Percentiles rank a stretch among this genome's conserved stretches.
These are phyloP conservation scores for Daldinia sp. DNA, from an alignment of 2,329 filamentous ascomycete genomes.

Conservation along the genomic window DNA sequence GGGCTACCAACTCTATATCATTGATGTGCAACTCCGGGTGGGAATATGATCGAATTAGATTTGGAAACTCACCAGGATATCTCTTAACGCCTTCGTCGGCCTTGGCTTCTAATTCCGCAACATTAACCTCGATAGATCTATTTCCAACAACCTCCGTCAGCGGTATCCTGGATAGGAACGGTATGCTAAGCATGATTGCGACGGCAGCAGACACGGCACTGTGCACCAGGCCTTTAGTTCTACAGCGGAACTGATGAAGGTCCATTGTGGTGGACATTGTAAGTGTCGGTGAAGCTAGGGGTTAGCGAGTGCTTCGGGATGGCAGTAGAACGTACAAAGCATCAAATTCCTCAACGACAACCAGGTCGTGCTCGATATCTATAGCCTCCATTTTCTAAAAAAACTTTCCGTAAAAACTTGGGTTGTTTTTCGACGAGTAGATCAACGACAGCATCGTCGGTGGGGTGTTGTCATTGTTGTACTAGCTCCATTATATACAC, in stretches of 20 bases:
- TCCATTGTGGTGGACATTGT: slow-evolving; percentile 27
- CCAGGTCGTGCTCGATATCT: slow-evolving; percentile 56
- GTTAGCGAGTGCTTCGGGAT: slow-evolving; percentile 21
- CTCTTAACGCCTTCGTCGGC: slow-evolving; percentile 45
- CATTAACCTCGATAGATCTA: slow-evolving; percentile 58
- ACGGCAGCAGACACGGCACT: slow-evolving; percentile 37
- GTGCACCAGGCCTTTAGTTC: slow-evolving; percentile 28
- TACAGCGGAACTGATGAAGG: slow-evolving; percentile 29
- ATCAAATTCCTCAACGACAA: slow-evolving; percentile 66
- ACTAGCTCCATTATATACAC: slow-evolving; percentile 18
- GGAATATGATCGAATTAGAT: slow-evolving; percentile 10
- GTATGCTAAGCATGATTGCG: slow-evolving; percentile 30
- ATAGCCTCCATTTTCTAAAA: slow-evolving; percentile 46
- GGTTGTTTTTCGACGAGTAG: slow-evolving; percentile 35
- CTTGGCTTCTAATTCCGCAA: slow-evolving; percentile 40
- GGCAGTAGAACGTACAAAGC: slow-evolving; percentile 60
- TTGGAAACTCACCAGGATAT: slow-evolving; percentile 54
- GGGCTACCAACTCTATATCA: slow-evolving; percentile 12
- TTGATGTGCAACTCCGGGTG: slow-evolving; percentile 7
- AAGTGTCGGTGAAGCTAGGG: slow-evolving; percentile 4
- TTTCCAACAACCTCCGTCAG: slow-evolving; percentile 20
- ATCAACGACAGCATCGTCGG: slow-evolving; percentile 36
- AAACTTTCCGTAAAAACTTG: slow-evolving; percentile 9
- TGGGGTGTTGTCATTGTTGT: slow-evolving; percentile 36
- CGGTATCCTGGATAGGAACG: slow-evolving; percentile 31